Evolutionary conservation across 164 flowering plant species (phyloP).

Genomic region (Malania oleifera): DNA sequence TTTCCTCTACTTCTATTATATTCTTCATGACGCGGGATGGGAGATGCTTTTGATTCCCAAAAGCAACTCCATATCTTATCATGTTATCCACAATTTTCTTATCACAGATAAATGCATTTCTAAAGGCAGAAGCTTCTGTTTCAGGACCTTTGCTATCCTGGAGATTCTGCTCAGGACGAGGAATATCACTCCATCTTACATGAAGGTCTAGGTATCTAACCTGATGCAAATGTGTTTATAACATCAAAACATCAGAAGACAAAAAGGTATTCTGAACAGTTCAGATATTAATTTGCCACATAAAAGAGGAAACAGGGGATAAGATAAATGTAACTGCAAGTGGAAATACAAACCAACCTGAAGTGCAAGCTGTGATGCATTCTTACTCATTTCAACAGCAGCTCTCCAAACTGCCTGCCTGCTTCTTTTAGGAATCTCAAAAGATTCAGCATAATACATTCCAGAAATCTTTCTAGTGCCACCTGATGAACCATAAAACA

Average conservation of each 20-base stretch:
- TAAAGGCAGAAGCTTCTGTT: conserved; percentile 70
- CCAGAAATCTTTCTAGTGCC: conserved; percentile 66
- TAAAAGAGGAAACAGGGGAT: not conserved
- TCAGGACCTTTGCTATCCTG: conserved; percentile 76
- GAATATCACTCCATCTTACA: conserved; percentile 84
- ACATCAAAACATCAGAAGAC: not conserved
- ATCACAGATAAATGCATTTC: conserved; percentile 72
- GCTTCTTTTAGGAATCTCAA: conserved; percentile 76
- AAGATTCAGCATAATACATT: conserved; percentile 58
- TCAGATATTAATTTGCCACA: not conserved
- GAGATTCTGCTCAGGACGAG: conserved; percentile 65
- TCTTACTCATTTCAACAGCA: conserved; percentile 78
- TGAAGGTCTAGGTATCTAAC: conserved; percentile 79
- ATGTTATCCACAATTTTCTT: conserved; percentile 52
- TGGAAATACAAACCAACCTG: conserved; percentile 54
- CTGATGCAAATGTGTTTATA: conserved; percentile 35
- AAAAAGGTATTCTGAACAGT: not conserved
- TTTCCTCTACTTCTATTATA: conserved; percentile 49
- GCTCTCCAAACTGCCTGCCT: conserved; percentile 79
- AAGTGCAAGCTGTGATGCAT: conserved; percentile 78
- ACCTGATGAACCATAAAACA: conserved; percentile 40
- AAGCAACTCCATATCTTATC: conserved; percentile 59
- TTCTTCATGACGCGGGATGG: conserved; percentile 88
- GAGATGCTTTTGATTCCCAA: conserved; percentile 78
- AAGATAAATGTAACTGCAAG: not conserved